Conservation (phyloP, 768 basidiomycete genomes). For the Tylopilus rubrobrunneus region DNA sequence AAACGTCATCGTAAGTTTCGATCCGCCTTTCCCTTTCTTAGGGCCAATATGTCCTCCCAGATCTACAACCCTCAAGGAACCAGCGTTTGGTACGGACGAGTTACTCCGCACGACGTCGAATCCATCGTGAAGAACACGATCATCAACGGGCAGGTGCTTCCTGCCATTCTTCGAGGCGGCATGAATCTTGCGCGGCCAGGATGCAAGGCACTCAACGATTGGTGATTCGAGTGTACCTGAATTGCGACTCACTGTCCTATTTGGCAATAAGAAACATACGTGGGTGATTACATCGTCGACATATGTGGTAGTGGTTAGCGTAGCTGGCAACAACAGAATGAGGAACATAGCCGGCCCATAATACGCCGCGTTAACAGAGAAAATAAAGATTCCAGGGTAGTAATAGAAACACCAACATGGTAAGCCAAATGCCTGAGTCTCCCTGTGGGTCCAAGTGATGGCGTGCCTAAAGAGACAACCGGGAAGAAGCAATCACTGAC, state of each 20-base stretch:
- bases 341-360: conserved; percentile 2
- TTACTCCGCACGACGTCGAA: conserved; percentile 84
- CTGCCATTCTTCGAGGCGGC: conserved; percentile 82
- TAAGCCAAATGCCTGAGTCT: conserved; percentile 17
- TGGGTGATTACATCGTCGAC: conserved; percentile 24
- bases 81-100: conserved; percentile 91
- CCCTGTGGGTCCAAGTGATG: conserved; percentile 19
- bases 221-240: conserved; percentile 40
- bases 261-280: conserved; percentile 2
- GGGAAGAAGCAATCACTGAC: conserved; percentile 11
- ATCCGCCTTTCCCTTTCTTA: not conserved
- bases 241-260: not conserved
- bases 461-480: not conserved
- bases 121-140: conserved; percentile 86
- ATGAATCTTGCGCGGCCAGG: conserved; percentile 73
- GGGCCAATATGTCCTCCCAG: conserved; percentile 33
- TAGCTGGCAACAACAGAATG: conserved; percentile 10
- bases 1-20: conserved; percentile 73
- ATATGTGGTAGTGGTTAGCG: conserved; percentile 25
- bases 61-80: conserved; percentile 86
- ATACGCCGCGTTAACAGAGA: conserved; percentile 9
- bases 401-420: conserved; percentile 3
- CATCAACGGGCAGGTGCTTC: conserved; percentile 76
- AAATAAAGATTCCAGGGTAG: conserved; percentile 5
- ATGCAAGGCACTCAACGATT: conserved; percentile 64